Conservation (phyloP, 2,329 filamentous ascomycete species). For the Cladobotryum protrusum region DNA sequence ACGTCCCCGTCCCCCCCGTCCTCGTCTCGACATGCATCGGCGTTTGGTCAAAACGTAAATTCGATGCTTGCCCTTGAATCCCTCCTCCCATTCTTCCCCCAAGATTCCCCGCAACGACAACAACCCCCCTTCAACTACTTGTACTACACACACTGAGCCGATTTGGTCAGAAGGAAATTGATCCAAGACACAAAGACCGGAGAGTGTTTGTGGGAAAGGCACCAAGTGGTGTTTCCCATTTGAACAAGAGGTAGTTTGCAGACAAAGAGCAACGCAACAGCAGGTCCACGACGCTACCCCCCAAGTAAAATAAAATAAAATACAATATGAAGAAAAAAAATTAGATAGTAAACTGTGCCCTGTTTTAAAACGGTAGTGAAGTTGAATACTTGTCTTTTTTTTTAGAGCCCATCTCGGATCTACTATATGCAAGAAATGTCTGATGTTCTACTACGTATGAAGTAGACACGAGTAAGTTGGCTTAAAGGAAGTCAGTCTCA, state of each 20-base stretch:
- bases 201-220: conserved; percentile 4
- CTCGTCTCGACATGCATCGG: background rate
- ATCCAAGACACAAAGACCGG: conserved; percentile 6
- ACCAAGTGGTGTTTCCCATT: conserved; percentile 10
- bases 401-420: no score
- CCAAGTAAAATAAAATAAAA: background rate
- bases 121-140: background rate
- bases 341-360: background rate
- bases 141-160: background rate
- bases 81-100: conserved; percentile 3
- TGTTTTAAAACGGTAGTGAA: background rate
- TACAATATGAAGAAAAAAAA: conserved; percentile 3
- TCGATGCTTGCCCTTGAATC: conserved; percentile 1
- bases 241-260: conserved; percentile 3
- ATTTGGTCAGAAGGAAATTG: conserved; percentile 6
- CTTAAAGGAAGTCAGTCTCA: no score
- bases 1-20: background rate
- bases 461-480: no score
- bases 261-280: conserved; percentile 2
- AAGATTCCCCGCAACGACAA: conserved; percentile 2
- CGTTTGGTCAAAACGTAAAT: conserved; percentile 1
- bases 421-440: no score
- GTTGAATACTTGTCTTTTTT: no score
- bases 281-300: background rate
- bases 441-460: no score